Percentiles rank a stretch among this genome's conserved stretches.
These are phyloP conservation scores for Candida loeiensis DNA, from an alignment of 805 yeast genomes.

Conservation along the genomic window DNA sequence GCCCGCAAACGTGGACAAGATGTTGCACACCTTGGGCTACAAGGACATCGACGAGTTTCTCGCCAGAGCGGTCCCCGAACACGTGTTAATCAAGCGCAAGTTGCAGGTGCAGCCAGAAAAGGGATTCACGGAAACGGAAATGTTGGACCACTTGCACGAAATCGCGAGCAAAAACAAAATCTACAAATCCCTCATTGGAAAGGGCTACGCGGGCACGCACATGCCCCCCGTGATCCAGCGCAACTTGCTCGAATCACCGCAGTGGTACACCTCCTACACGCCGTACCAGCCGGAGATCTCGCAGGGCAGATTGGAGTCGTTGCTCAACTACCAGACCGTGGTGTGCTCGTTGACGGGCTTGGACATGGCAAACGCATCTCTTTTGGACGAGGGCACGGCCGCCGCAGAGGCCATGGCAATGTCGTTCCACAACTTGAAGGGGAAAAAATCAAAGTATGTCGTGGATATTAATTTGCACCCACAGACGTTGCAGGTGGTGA, in stretches of 20 bases:
- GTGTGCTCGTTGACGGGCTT: constrained; percentile 87
- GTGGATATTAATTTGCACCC: constrained; percentile 77
- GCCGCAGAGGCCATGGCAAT: constrained; percentile 96
- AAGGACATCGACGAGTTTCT: constrained; percentile 68
- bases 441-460: constrained; percentile 64
- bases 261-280: constrained; percentile 98
- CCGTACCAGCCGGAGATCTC: constrained; percentile 98
- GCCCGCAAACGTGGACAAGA: constrained; percentile 54
- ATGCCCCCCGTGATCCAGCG: constrained; percentile 92
- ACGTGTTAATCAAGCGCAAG: constrained; percentile 65
- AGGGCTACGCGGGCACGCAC: constrained; percentile 89
- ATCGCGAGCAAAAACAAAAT: constrained; percentile 76
- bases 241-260: constrained; percentile 88
- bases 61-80: constrained; percentile 68
- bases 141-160: constrained; percentile 61
- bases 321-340: constrained; percentile 91
- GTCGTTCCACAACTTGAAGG: constrained; percentile 62
- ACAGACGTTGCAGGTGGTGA: constrained; percentile 78
- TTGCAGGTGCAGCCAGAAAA: constrained; percentile 61
- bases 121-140: constrained; percentile 80
- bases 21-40: constrained; percentile 68
- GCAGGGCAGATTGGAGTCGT: constrained; percentile 90
- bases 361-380: constrained; percentile 91
- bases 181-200: constrained; percentile 78
- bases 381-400: constrained; percentile 94